Evolutionary conservation across 352 stramenopile genomes (phyloP), one percentile per base, ranked within the genome.

Genomic region (Elongisporangium prolatum): DNA sequence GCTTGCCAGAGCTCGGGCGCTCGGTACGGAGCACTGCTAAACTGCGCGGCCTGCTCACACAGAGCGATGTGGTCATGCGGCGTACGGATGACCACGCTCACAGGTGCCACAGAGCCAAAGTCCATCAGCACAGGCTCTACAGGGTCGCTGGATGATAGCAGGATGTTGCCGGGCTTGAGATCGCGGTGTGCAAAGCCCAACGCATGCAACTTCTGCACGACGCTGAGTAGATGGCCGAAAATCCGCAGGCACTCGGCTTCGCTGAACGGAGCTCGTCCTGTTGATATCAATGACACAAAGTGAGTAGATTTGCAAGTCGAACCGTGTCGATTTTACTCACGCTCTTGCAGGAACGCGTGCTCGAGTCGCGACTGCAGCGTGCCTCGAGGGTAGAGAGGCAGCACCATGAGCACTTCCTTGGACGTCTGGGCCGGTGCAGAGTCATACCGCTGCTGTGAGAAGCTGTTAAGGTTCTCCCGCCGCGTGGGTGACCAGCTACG

Each of bases 1-100:
- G 77, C 72, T 7, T 94, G 77, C 74, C 92, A 97, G 11, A 98
- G 69, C 79, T 98, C 94, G 0, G 94, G 92, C 0, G 93, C 84
- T 49, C 93, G 86, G 68, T 97, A 98, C 0, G 89, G 60, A 37
- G 95, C 89, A 24, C 88, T 98, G 21, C 85, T 96, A 64, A 89
- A 77, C 44, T 69, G 70, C 24, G 85, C 71, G 2, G 93, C 92
- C 11, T 83, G 59, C 49, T 98, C 94, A n/a, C 84, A 86, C 13
- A 97, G 40, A 17, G 61, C 56, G 17, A 88, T 54, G 11, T 84
- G 69, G 16, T 92, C 75, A 47, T 60, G 74, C 13, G 58, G 50
- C 10, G 56, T 73, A 22, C 21, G 52, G 49, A 93, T 48, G 14
- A 14, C 14, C 4, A 66, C 57, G 2, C 55, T 48, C n/a, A 90